Base-by-base conservation (phyloP, 192 early-diverging fungal species). In the Chytriomyces confervae region DNA sequence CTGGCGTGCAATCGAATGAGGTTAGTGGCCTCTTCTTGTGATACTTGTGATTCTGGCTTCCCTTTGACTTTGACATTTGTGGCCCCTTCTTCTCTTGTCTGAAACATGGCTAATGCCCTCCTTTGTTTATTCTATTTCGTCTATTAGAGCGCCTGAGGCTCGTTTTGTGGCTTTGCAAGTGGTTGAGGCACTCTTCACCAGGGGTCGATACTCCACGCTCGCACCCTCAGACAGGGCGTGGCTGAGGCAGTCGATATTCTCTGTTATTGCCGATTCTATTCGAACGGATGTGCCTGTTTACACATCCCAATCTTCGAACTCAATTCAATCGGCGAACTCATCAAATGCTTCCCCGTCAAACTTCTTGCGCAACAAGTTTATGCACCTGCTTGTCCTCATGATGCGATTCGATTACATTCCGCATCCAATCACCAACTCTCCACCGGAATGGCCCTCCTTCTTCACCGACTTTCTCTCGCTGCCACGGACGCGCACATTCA, bases 381-480 rank as follows among this genome's bases (percentile, higher is more conserved):
- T 92, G 13, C 92, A 93, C 69, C 87, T 92, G 23, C 81, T 98
- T 16, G 92, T 94, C 18, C 74, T 95, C 50, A 80, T 98, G 5
- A 95, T 94, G 79, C 80, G 90, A n/a, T 86, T 91, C 66, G 87
- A 91, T 73, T 98, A 96, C 75, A 70, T 77, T 61, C 64, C 62
- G n/a, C 50, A 62, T 46, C 76, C 76, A 60, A 44, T 70, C 24
- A 27, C 50, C 4, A 47, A 70, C 11, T 23, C 27, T 16, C 93
- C 92, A n/a, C 84, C 88, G 49, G 88, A 88, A 50, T 98, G 97
- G 97, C 91, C 91, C 9, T 86, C 91, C 6, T 96, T 98, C 81
- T 93, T 97, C 61, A 89, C 91, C 49, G 95, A 98, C 67, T 84
- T 97, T 76, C 82, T 98, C 13, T 79, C 85, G 7, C 80, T 95